Evolutionary conservation across 306 rosid species (phyloP).

Genomic region (Calophaca sinica): DNA sequence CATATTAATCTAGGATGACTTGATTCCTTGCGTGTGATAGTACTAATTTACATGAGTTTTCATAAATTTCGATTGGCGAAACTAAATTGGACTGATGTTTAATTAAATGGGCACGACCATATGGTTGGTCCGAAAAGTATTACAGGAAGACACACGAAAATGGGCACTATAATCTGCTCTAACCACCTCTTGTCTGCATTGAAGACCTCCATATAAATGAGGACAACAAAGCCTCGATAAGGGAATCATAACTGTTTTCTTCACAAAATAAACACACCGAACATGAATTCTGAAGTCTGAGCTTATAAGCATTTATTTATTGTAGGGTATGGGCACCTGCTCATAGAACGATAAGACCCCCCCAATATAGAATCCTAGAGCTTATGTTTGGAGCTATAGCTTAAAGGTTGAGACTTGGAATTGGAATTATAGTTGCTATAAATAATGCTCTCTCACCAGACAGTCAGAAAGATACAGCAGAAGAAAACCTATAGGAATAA

Average conservation of each 20-base stretch:
- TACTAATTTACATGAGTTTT: constrained; percentile 12
- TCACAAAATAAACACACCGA: constrained; percentile 38
- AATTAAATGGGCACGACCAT: constrained; percentile 14
- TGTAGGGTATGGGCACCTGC: constrained; percentile 42
- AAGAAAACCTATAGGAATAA: background rate
- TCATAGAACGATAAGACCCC: constrained; percentile 21
- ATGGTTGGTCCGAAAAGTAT: constrained; percentile 42
- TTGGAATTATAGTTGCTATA: constrained; percentile 28
- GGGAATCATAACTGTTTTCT: constrained; percentile 41
- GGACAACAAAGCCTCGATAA: constrained; percentile 45
- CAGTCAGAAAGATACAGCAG: constrained; percentile 28
- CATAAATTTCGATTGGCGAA: background rate
- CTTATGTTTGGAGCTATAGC: background rate
- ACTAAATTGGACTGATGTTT: background rate
- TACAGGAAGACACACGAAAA: constrained; percentile 39
- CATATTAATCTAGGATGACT: background rate
- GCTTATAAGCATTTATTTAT: constrained; percentile 30
- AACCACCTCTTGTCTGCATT: constrained; percentile 45
- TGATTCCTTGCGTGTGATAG: background rate
- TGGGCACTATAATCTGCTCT: constrained; percentile 41
- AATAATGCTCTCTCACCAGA: constrained; percentile 34
- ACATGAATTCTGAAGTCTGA: constrained; percentile 34
- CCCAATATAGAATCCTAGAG: constrained; percentile 24
- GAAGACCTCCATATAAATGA: constrained; percentile 37
- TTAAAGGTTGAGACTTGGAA: constrained; percentile 17